These are phyloP conservation scores for Cytospora piceicola DNA, from an alignment of 2,329 filamentous ascomycete species.

Conservation along the genomic window DNA sequence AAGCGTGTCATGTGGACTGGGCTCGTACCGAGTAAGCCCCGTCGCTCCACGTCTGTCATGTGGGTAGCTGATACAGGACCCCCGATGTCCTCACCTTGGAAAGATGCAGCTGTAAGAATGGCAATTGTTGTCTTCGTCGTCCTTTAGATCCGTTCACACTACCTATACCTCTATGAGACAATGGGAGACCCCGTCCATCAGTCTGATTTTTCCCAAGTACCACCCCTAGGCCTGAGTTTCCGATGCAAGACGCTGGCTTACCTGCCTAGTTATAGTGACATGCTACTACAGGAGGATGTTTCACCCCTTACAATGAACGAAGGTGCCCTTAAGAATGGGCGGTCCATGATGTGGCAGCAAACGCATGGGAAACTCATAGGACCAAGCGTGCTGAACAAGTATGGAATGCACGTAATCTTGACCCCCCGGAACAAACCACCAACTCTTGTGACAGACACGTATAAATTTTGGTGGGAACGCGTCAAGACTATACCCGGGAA, in stretches of 20 bases:
- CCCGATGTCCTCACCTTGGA: background rate
- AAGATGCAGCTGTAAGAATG: background rate
- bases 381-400: no score
- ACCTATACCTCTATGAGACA: background rate
- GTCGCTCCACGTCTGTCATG: background rate
- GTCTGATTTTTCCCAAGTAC: conserved; percentile 3
- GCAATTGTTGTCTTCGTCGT: background rate
- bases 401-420: no score
- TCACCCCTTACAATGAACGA: no score
- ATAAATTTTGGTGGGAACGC: no score
- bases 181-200: background rate
- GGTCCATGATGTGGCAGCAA: no score
- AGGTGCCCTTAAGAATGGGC: no score
- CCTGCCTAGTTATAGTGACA: background rate
- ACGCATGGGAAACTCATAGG: no score
- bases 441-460: no score
- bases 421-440: no score
- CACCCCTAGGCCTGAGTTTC: background rate
- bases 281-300: background rate
- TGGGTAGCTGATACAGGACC: background rate
- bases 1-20: background rate
- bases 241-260: background rate
- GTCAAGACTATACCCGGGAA: no score
- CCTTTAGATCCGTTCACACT: background rate
- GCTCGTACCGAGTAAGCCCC: background rate